Evolutionary conservation across 306 rosid species (phyloP).

Genomic region (Corylus heterophylla): DNA sequence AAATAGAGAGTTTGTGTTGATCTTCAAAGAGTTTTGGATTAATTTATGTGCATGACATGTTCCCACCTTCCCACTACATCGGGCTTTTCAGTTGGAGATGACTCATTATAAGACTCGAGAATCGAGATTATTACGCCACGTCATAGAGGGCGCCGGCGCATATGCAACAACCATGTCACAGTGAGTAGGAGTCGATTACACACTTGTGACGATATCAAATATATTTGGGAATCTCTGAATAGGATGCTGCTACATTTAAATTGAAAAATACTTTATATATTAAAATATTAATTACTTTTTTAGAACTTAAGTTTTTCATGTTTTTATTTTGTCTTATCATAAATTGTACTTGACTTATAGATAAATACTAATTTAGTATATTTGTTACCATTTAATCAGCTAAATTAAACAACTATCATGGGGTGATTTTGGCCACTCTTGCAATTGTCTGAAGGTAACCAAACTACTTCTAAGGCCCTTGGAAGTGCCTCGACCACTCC

Average conservation of each 20-base stretch:
- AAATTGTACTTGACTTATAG: too few species aligned
- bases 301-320: too few species aligned
- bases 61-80: slow-evolving; percentile 40
- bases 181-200: slow-evolving; percentile 24
- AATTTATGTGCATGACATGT: slow-evolving; percentile 34
- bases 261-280: too few species aligned
- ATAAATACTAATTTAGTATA: too few species aligned
- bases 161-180: slow-evolving; percentile 23
- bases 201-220: slow-evolving; percentile 36
- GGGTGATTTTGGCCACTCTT: too few species aligned
- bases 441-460: too few species aligned
- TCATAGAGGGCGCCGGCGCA: slow-evolving; percentile 10
- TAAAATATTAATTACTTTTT: too few species aligned
- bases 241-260: slow-evolving; percentile 6
- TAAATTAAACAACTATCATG: too few species aligned
- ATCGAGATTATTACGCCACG: slow-evolving; percentile 46
- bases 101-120: slow-evolving; percentile 37
- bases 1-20: slow-evolving; percentile 38
- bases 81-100: slow-evolving; percentile 37
- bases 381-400: too few species aligned
- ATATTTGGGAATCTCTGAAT: slow-evolving; percentile 29
- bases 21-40: slow-evolving; percentile 20
- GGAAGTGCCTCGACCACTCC: too few species aligned
- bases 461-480: too few species aligned
- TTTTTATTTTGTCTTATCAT: too few species aligned